Conservation (phyloP, 2,329 filamentous ascomycete species). For the Colletotrichum tropicale region DNA sequence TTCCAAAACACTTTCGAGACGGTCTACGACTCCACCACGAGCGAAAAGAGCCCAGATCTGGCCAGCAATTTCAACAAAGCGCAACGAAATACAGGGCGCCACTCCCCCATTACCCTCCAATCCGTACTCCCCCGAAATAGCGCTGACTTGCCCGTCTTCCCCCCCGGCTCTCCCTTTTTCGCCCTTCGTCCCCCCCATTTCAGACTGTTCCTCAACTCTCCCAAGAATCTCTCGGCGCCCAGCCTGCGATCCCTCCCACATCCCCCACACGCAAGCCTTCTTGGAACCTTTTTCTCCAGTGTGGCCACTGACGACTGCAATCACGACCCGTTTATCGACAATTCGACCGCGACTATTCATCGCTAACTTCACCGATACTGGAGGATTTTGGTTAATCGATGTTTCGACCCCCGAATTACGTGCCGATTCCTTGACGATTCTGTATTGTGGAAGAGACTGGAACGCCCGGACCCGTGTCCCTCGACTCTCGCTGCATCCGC, state of each 20-base stretch:
- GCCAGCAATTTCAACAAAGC: slow-evolving; percentile 12
- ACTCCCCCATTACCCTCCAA: not conserved
- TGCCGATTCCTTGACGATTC: not conserved
- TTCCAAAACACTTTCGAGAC: slow-evolving; percentile 28
- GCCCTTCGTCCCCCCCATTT: slow-evolving; percentile 1
- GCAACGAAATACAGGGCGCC: slow-evolving; percentile 2
- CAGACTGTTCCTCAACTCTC: not conserved
- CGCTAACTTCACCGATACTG: not conserved
- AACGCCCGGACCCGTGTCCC: slow-evolving; percentile 6
- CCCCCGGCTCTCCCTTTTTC: slow-evolving; percentile 7
- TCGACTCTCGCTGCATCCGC: slow-evolving; percentile 17
- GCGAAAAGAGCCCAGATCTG: slow-evolving; percentile 3
- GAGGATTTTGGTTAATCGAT: not conserved
- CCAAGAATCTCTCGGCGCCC: slow-evolving; percentile 24
- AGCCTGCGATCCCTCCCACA: slow-evolving; percentile 25
- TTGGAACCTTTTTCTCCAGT: slow-evolving; percentile 16
- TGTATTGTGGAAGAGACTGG: not conserved
- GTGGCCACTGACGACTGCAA: not conserved
- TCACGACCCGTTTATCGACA: slow-evolving; percentile 7
- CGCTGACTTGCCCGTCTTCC: not conserved
- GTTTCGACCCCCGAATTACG: not conserved
- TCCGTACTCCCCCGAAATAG: slow-evolving; percentile 19
- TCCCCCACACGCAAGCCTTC: slow-evolving; percentile 20
- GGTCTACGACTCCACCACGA: slow-evolving; percentile 11
- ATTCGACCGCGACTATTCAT: not conserved